Evolutionary conservation across 2,329 filamentous ascomycete species (phyloP).

Genomic region (Botrytis byssoidea): DNA sequence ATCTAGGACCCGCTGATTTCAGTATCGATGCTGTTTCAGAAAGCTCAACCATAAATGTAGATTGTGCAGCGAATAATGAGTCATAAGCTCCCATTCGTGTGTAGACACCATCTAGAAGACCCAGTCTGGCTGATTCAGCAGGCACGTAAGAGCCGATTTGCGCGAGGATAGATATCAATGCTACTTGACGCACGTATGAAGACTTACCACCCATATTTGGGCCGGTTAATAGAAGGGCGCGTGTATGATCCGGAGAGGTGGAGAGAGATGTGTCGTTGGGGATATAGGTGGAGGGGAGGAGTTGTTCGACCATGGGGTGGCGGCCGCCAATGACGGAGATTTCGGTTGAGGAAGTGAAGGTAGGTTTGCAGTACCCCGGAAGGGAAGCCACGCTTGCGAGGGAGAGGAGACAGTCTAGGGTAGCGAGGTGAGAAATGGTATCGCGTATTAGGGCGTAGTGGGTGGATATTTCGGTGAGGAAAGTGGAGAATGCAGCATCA

Average conservation of each 20-base stretch:
- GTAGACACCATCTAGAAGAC: slow-evolving; percentile 86
- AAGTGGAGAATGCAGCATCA: slow-evolving; percentile 71
- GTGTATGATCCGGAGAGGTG: slow-evolving; percentile 60
- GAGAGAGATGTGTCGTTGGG: slow-evolving; percentile 79
- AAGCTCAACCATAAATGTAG: slow-evolving; percentile 97
- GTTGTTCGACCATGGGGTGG: slow-evolving; percentile 94
- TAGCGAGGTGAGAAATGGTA: slow-evolving; percentile 79
- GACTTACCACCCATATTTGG: slow-evolving; percentile 99
- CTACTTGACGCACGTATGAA: slow-evolving; percentile 91
- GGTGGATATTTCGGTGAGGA: slow-evolving; percentile 72
- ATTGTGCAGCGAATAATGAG: slow-evolving; percentile 92
- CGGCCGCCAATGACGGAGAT: slow-evolving; percentile 74
- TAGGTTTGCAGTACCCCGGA: slow-evolving; percentile 83
- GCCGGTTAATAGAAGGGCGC: slow-evolving; percentile 71
- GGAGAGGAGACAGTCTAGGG: slow-evolving; percentile 85
- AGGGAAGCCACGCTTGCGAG: slow-evolving; percentile 80
- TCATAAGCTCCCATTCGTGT: slow-evolving; percentile 94
- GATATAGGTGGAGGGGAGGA: slow-evolving; percentile 82
- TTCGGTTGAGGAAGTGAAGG: slow-evolving; percentile 58
- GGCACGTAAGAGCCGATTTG: slow-evolving; percentile 95
- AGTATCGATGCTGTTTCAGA: slow-evolving; percentile 90
- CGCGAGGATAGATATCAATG: slow-evolving; percentile 88
- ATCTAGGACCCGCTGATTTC: slow-evolving; percentile 80
- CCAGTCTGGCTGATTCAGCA: slow-evolving; percentile 69
- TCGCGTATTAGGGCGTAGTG: slow-evolving; percentile 90